These are phyloP conservation scores for Hypoxylon sp. DNA, from an alignment of 2,329 filamentous ascomycete species.

Conservation along the genomic window DNA sequence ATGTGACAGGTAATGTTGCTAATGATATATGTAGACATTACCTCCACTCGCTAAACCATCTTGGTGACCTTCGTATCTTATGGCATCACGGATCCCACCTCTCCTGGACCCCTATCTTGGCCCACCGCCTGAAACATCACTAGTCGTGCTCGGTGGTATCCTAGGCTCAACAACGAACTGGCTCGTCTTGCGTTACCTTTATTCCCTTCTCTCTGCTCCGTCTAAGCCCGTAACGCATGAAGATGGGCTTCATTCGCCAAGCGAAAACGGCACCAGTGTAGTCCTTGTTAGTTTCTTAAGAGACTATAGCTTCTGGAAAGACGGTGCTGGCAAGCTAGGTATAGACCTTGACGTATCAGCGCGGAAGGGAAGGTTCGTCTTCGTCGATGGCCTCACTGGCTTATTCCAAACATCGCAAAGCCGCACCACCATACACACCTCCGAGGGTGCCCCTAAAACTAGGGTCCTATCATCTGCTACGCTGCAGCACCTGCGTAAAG, in stretches of 20 bases:
- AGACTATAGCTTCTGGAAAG: constrained; percentile 81
- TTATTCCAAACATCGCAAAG: constrained; percentile 57
- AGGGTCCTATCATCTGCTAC: constrained; percentile 49
- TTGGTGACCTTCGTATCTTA: constrained; percentile 40
- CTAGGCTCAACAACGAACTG: constrained; percentile 74
- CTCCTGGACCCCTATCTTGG: constrained; percentile 73
- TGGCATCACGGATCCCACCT: constrained; percentile 68
- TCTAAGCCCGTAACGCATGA: constrained; percentile 23
- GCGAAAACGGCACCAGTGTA: constrained; percentile 61
- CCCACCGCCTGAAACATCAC: constrained; percentile 67
- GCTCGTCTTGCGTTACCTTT: constrained; percentile 70
- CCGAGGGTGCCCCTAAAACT: constrained; percentile 16
- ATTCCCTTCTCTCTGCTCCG: constrained; percentile 55
- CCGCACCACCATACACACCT: constrained; percentile 31
- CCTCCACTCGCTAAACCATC: constrained; percentile 19
- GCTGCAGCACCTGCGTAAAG: constrained; percentile 54
- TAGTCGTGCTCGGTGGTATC: constrained; percentile 76
- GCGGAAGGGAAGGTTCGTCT: constrained; percentile 71
- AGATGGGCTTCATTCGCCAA: constrained; percentile 43
- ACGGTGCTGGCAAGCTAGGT: constrained; percentile 75
- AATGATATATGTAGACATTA: constrained; percentile 2
- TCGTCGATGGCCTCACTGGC: constrained; percentile 78
- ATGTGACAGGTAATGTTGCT: constrained; percentile 10
- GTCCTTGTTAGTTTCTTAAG: constrained; percentile 87
- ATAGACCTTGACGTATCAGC: constrained; percentile 74